These are phyloP conservation scores for Rhizophagus sp. DNA, from an alignment of 192 early-diverging fungal genomes.

Conservation along the genomic window DNA sequence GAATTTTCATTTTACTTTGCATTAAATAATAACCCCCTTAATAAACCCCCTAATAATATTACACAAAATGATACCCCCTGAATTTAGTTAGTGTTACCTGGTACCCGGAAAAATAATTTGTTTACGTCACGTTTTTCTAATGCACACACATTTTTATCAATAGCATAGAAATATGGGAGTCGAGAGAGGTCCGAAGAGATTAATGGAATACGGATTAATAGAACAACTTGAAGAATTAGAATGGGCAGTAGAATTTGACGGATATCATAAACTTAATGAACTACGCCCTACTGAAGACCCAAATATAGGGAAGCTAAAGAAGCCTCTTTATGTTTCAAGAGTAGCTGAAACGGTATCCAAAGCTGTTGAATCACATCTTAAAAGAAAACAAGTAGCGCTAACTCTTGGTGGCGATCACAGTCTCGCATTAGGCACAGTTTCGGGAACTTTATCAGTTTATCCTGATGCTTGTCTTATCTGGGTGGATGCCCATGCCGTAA, in stretches of 20 bases:
- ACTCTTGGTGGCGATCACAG: slow-evolving; percentile 97
- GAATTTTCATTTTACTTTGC: not conserved
- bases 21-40: too few relatives aligned
- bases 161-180: slow-evolving; percentile 81
- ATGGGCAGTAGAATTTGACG: slow-evolving; percentile 77
- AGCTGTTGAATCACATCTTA: slow-evolving; percentile 63
- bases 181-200: slow-evolving; percentile 80
- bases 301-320: slow-evolving; percentile 79
- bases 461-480: slow-evolving; percentile 86
- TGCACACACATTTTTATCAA: not conserved
- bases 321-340: slow-evolving; percentile 78
- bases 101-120: too few relatives aligned
- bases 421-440: slow-evolving; percentile 87
- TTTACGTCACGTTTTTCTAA: too few relatives aligned
- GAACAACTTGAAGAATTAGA: slow-evolving; percentile 81
- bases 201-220: slow-evolving; percentile 83
- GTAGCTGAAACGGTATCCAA: slow-evolving; percentile 70
- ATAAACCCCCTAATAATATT: too few relatives aligned
- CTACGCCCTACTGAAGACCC: slow-evolving; percentile 72
- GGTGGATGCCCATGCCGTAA: slow-evolving; percentile 92
- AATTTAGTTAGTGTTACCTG: too few relatives aligned
- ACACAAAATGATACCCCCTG: too few relatives aligned
- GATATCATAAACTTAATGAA: slow-evolving; percentile 67
- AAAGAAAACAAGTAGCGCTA: slow-evolving; percentile 74
- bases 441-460: slow-evolving; percentile 74